A percentile compares a stretch with the other conserved stretches of the same genome.
These are phyloP conservation scores for Fonsecaea monophora DNA, from an alignment of 2,329 filamentous ascomycete genomes.

Conservation along the genomic window DNA sequence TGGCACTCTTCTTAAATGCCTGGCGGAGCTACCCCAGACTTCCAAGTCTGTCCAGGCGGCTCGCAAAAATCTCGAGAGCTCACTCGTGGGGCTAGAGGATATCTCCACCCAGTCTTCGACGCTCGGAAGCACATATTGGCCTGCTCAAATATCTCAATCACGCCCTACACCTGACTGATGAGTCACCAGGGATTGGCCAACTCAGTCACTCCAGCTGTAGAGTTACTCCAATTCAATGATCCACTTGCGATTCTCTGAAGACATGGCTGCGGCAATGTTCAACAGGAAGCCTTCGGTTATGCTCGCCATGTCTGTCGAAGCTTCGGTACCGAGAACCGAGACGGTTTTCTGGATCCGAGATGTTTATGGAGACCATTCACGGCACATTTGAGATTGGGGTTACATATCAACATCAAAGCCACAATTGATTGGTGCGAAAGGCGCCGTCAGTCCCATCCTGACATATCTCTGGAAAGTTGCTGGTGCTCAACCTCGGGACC, in stretches of 20 bases:
- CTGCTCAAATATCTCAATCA: neutral
- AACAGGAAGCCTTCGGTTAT: neutral
- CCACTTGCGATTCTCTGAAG: neutral
- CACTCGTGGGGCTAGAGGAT: constrained; percentile 10
- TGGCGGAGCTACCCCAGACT: constrained; percentile 43
- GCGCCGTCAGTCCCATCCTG: neutral
- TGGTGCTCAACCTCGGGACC: no score
- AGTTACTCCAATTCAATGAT: neutral
- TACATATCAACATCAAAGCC: neutral
- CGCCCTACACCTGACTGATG: neutral
- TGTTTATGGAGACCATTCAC: neutral
- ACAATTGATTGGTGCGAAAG: neutral
- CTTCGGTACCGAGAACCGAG: neutral
- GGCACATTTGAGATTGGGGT: neutral
- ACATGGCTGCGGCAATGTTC: neutral
- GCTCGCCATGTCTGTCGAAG: neutral
- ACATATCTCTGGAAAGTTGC: neutral
- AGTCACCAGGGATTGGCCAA: neutral
- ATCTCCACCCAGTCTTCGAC: neutral
- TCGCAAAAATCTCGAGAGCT: constrained; percentile 31
- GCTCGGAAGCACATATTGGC: neutral
- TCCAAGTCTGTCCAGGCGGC: constrained; percentile 43
- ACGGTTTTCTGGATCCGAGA: neutral
- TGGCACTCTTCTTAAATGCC: constrained; percentile 39
- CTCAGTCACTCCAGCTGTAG: neutral